Percentiles rank a stretch among this genome's conserved stretches.
Conservation (phyloP, 176 grass and related monocot species). For the Eragrostis curvula region DNA sequence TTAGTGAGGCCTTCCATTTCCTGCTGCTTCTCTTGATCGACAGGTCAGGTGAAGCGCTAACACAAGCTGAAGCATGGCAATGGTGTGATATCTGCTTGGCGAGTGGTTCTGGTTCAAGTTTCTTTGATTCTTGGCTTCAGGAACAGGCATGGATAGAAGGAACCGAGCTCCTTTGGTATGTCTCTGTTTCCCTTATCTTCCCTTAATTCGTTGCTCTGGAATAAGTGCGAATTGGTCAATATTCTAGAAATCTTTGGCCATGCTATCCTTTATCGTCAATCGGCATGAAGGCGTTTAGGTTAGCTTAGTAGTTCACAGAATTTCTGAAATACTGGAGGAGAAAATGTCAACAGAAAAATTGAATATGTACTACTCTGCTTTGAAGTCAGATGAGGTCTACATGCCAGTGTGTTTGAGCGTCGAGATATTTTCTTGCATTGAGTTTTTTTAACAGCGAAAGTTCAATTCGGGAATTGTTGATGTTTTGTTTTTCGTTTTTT, state of each 20-base stretch:
- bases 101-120: constrained; percentile 3
- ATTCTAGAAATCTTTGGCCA: not conserved
- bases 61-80: not conserved
- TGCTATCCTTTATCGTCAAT: not conserved
- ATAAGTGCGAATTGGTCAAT: not conserved
- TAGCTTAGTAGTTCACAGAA: not conserved
- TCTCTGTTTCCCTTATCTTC: constrained; percentile 12
- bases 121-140: constrained; percentile 39
- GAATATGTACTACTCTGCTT: not conserved
- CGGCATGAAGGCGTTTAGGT: not conserved
- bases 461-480: not conserved
- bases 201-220: not conserved
- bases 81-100: constrained; percentile 22
- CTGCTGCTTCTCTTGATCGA: not conserved
- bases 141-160: constrained; percentile 57
- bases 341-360: constrained; percentile 12
- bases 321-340: not conserved
- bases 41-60: not conserved
- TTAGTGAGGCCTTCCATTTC: not conserved
- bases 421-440: not conserved
- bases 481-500: not conserved
- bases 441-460: not conserved
- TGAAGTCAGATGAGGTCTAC: not conserved
- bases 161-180: constrained; percentile 67
- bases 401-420: not conserved